Base-by-base conservation (phyloP, 768 basidiomycete genomes). In the Heimioporus sp. region DNA sequence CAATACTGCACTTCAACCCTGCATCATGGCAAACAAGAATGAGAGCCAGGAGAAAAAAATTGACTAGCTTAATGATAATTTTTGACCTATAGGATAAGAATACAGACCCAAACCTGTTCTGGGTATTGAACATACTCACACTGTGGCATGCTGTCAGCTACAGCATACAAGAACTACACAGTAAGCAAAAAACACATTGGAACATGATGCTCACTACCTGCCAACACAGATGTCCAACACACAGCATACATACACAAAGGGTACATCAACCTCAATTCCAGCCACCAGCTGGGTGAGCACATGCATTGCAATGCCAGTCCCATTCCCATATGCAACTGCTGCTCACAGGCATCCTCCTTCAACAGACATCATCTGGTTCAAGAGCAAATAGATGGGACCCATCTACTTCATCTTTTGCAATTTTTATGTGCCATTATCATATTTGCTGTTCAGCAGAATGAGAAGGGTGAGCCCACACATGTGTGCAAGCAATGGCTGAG, bases 341-440 rank as follows among this genome's bases (percentile, higher is more conserved):
- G 30, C 47, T 58, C 45, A 49, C 46, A 44, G 2, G n/a, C n/a
- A 7, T 28, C n/a, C n/a, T n/a, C n/a, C 46, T 9, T 28, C 6
- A 46, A 16, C 40, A 91, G 90, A 87, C 51, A 74, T 92, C 17
- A 90, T 92, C 3, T 92, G 90, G 90, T 75, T 85, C 0, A 78
- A 80, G 48, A 64, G 66, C 41, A 90, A 90, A 59, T 86, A 90
- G 58, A 75, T 74, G 53, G 72, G 70, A 41, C 69, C 82, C 43
- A 68, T 82, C 10, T 76, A 80, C 58, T 81, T 78, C 0, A 70
- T 80, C 16, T 78, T 75, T 41, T 70, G 76, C 50, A 80, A 89
- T 72, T 75, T 69, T 71, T 79, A 79, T 56, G 70, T 80, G 6
- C 79, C 80, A 0, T 79, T 77, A 65, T 81, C 39, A 74, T 82